Evolutionary conservation across 768 basidiomycete genomes (phyloP).

Genomic region (Phanerochaete carnosa): DNA sequence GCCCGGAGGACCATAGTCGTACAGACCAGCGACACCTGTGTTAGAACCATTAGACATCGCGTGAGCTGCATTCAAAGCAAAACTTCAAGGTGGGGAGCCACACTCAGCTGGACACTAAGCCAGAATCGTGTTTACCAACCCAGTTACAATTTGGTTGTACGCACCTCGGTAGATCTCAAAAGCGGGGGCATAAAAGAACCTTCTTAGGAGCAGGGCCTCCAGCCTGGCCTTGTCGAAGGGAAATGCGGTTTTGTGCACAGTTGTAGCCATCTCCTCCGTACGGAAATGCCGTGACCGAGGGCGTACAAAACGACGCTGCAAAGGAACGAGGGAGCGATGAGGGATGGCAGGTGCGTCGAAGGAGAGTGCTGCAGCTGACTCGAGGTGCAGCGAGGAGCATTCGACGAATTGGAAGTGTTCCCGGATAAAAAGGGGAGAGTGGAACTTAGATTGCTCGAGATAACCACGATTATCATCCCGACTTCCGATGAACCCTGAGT

Average conservation of each 20-base stretch:
- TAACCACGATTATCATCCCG: background rate
- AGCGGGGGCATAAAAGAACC: slow-evolving; percentile 98
- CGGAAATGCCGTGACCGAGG: background rate
- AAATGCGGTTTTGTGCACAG: slow-evolving; percentile 80
- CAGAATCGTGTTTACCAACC: too few relatives aligned
- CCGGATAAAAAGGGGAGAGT: background rate
- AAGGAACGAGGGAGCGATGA: background rate
- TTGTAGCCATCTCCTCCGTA: slow-evolving; percentile 14
- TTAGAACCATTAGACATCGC: background rate
- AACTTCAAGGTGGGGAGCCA: background rate
- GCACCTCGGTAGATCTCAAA: slow-evolving; percentile 98
- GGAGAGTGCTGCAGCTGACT: slow-evolving; percentile 3
- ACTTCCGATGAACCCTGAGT: background rate
- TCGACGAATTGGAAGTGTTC: slow-evolving; percentile 1
- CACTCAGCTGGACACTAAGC: too few relatives aligned
- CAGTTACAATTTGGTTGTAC: slow-evolving; percentile 21
- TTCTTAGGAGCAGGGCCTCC: slow-evolving; percentile 80
- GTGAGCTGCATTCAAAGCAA: background rate
- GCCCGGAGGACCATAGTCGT: slow-evolving; percentile 97
- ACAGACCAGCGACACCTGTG: slow-evolving; percentile 91
- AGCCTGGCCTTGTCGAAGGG: slow-evolving; percentile 83
- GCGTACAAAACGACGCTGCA: background rate
- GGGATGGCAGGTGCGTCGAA: slow-evolving; percentile 3
- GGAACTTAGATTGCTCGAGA: background rate
- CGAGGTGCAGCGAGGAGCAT: slow-evolving; percentile 10